Base-by-base conservation (phyloP, 2,329 filamentous ascomycete genomes). In the Claviceps sp. region DNA sequence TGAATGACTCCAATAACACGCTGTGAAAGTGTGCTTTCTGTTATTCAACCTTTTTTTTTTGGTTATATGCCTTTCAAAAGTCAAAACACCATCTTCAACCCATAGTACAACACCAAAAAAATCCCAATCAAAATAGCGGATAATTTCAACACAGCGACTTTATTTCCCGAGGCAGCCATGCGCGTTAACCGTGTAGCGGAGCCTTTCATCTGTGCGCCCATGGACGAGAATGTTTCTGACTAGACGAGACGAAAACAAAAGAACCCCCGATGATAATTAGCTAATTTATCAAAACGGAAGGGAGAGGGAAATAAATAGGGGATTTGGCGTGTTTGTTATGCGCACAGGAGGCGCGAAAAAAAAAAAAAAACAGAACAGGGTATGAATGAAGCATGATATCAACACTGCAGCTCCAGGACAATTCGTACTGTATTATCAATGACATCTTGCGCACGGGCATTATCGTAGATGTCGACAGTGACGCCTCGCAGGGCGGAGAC, bases 381-480 rank as follows among this genome's bases (percentile, higher is more conserved):
- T 29, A 8, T 29, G 8, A 29, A 29, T 29, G 8, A 29, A 29
- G 26, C 26, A 29, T 9, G 26, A 1, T 29, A 29, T 29, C 26
- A 29, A 29, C 8, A 11, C 26, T 29, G 26, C 8, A 29, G 3
- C 8, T 29, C 2, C 3, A 9, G 26, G 26, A 11, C 8, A 9
- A 4, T 29, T 58, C 80, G 53, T 76, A 94, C 88, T 40, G 87
- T 91, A 62, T 81, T 83, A 69, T 98, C 88, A 59, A 98, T 86
- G 56, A 95, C 80, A 58, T 86, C 81, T 61, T 97, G 91, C 60
- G 87, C 81, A 53, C 88, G 82, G 48, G 93, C 93, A 66, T 93
- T 89, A 71, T 97, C 90, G 77, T 97, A 96, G 63, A 98, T 98
- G 72, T 98, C 89, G 58, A 97, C 82, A 43, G 93, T 98, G 49